phyloP scores from a whole-genome alignment of 495 filamentous ascomycete species.

The Pseudoneurospora amorphoporcata region DNA sequence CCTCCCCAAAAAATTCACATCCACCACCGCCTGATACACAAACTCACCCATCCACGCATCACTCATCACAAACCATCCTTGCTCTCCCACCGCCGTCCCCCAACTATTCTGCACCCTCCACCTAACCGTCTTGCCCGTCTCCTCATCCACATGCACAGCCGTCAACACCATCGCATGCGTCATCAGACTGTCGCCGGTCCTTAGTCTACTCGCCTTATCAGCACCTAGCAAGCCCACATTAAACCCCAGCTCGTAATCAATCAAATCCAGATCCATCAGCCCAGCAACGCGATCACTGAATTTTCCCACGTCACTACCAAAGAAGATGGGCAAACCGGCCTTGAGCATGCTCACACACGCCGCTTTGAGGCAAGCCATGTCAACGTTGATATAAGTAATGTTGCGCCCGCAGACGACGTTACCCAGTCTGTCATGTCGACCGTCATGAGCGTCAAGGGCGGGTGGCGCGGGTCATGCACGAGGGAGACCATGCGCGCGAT shows the following conservation, averaged over 20 bases:
- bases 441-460: slow-evolving; percentile 57
- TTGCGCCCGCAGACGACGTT: slow-evolving; percentile 63
- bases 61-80: slow-evolving; percentile 81
- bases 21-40: slow-evolving; percentile 74
- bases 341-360: slow-evolving; percentile 68
- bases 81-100: slow-evolving; percentile 53
- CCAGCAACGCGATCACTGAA: slow-evolving; percentile 54
- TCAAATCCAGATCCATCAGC: slow-evolving; percentile 63
- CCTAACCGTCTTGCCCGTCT: slow-evolving; percentile 50
- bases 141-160: slow-evolving; percentile 59
- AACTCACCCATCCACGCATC: slow-evolving; percentile 83
- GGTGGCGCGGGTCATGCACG: slow-evolving; percentile 74
- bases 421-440: slow-evolving; percentile 62
- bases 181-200: slow-evolving; percentile 66
- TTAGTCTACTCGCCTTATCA: slow-evolving; percentile 60
- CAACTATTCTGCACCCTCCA: slow-evolving; percentile 85
- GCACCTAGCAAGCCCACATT: slow-evolving; percentile 55
- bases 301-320: slow-evolving; percentile 80
- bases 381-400: slow-evolving; percentile 73
- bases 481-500: slow-evolving; percentile 58
- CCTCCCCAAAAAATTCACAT: slow-evolving; percentile 54
- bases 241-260: slow-evolving; percentile 71
- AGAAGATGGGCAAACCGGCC: slow-evolving; percentile 71
- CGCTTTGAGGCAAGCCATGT: slow-evolving; percentile 58
- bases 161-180: slow-evolving; percentile 90